Evolutionary conservation across 176 grass and related monocot genomes (phyloP), one percentile per base, ranked within the genome.

Genomic region (Ampelocalamus luodianensis): DNA sequence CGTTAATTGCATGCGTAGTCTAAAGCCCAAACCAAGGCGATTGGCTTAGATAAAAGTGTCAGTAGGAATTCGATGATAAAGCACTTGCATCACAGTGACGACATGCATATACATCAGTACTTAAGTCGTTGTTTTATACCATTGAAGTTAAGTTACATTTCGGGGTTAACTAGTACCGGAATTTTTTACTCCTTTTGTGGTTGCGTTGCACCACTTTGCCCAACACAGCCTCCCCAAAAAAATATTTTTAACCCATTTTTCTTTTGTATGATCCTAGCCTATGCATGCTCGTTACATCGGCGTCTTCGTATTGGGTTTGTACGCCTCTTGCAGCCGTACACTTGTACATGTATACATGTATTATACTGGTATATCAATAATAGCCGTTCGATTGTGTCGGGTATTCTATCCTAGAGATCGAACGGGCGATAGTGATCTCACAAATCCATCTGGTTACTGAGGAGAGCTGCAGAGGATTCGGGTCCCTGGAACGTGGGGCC

Each of bases 41-140:
- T 32, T 78, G 62, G 71, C 14, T 22, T 8, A 8, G 38, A 24
- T 15, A 26, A 39, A 61, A 83, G 40, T 18, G 38, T 39, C 17
- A 13, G 27, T 71, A 82, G 65, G 46, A 65, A 6, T 36, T 10
- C 1, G 8, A 49, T 74, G 88, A 83, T 51, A 76, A 66, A 40
- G 11, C 73, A 13, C 48, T 20, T 10, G 74, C 89, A 59, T 83
- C 84, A 87, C 16, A 4, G 16, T 87, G 89, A 90, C 74, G 79
- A 0, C 88, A 81, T 37, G 68, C 39, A 13, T 13, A 61, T 26
- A 61, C 58, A 48, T 65, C 43, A 63, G 49, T 69, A n/a, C 40
- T 69, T 67, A 17, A 17, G 74, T 79, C 56, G 5, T 55, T 79
- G 55, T 17, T 54, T 70, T 61, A 13, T 76, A 70, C 34, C 64